These are phyloP conservation scores for Verticillium isaacii DNA, from an alignment of 2,329 filamentous ascomycete species.

Conservation along the genomic window DNA sequence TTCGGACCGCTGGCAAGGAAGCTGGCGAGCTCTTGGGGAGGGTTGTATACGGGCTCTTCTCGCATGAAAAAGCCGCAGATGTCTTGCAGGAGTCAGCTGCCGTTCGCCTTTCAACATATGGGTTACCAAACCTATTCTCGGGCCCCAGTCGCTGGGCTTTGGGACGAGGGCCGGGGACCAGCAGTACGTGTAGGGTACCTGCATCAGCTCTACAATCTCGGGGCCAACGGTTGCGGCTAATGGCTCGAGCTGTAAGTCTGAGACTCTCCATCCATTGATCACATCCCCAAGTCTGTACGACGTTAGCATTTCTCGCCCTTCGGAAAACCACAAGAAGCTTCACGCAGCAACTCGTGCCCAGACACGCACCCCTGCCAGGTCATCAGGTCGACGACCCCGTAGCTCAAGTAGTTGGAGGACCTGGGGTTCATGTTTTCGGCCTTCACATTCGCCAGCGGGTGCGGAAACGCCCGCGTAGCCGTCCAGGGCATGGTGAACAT, in stretches of 20 bases:
- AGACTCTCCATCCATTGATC: constrained; percentile 59
- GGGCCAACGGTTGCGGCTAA: constrained; percentile 68
- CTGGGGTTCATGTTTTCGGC: constrained; percentile 36
- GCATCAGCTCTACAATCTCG: constrained; percentile 60
- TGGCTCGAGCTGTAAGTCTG: constrained; percentile 59
- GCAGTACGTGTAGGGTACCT: constrained; percentile 72
- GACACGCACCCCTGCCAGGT: constrained; percentile 59
- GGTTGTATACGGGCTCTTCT: constrained; percentile 49
- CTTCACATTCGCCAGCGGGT: constrained; percentile 67
- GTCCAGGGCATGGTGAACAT: constrained; percentile 68
- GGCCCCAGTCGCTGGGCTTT: constrained; percentile 61
- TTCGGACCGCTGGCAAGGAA: constrained; percentile 35
- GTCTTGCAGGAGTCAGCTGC: constrained; percentile 7
- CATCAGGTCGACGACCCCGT: constrained; percentile 68
- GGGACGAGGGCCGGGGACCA: constrained; percentile 67
- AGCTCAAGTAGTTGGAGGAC: constrained; percentile 64
- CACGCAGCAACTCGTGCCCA: accelerated
- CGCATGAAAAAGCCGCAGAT: constrained; percentile 64
- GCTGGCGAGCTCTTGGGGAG: constrained; percentile 44
- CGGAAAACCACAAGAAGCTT: too few relatives aligned
- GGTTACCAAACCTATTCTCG: constrained; percentile 42
- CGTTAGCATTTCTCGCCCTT: background rate
- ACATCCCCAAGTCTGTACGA: constrained; percentile 5
- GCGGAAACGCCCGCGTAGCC: constrained; percentile 66
- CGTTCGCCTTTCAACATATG: too few relatives aligned